Evolutionary conservation across 2,329 filamentous ascomycete genomes (phyloP).

Genomic region (Calonectria pauciramosa): DNA sequence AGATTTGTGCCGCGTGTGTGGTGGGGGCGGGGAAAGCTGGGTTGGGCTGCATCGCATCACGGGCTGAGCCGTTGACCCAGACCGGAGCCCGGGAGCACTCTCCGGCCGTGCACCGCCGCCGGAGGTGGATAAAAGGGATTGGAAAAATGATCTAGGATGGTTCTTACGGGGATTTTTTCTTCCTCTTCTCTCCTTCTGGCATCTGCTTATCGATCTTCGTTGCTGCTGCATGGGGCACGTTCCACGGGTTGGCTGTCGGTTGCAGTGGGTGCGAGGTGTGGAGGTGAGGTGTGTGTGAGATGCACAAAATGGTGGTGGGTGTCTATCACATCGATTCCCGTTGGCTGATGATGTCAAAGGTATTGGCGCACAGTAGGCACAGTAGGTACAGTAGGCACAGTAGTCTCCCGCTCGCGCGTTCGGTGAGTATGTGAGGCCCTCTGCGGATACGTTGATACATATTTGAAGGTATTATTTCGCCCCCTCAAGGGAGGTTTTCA

Average conservation of each 20-base stretch:
- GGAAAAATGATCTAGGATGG: constrained; percentile 6
- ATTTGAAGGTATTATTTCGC: not conserved
- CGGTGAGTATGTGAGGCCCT: not conserved
- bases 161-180: not conserved
- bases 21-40: constrained; percentile 42
- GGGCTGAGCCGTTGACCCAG: constrained; percentile 32
- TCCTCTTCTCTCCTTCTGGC: too few relatives aligned
- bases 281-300: not conserved
- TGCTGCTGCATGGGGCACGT: constrained; percentile 6
- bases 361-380: not conserved
- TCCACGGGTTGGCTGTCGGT: constrained; percentile 1
- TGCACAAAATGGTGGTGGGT: not conserved
- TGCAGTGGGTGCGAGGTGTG: not conserved
- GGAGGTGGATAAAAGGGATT: constrained; percentile 8
- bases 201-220: not conserved
- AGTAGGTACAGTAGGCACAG: too few relatives aligned
- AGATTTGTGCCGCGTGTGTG: constrained; percentile 16
- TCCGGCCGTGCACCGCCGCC: constrained; percentile 33
- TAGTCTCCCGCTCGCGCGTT: not conserved
- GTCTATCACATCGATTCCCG: not conserved
- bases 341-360: not conserved
- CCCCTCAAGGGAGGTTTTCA: not conserved
- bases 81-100: constrained; percentile 31
- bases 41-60: constrained; percentile 22
- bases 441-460: not conserved